Evolutionary conservation across 305 asterid genomes (phyloP), one percentile per base, ranked within the genome.

Genomic region (Fraxinus floribunda): DNA sequence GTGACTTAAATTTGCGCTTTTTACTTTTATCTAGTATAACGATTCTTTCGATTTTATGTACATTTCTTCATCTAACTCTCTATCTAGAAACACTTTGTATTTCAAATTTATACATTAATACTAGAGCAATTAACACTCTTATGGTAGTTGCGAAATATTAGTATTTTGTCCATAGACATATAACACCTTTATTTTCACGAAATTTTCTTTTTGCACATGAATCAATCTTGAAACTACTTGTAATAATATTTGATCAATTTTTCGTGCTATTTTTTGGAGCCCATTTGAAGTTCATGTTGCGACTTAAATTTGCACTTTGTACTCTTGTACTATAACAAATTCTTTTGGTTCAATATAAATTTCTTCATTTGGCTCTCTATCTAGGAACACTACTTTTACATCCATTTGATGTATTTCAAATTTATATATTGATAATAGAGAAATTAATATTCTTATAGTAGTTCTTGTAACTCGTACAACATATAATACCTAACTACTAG

Each of bases 91-190:
- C 62, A 60, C 41, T 77, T 7, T 76, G 9, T 9, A 11, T 46
- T 26, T 41, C 79, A 26, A 44, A 44, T 9, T 76, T 76, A 7
- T 76, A 30, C 10, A 10, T 76, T 24, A 68, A 76, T 41, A 35
- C 24, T 41, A 24, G 20, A 22, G 79, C 39, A 44, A 46, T 26
- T 62, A 5, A 76, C 36, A 44, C 24, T 44, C 66, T 24, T 41
- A 44, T 26, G 15, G 66, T 44, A 18, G 68, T 38, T 49, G 15
- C 18, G 60, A 49, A 18, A 83, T 4, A 83, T 83, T 32, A 78
- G 34, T 49, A 83, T 76, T 26, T 83, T 62, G 52, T 83, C 79
- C 5, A 82, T 62, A 68, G 34, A 10, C 62, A 68, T 77, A 10
- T 76, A 1, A 78, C 24, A 5, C n/a, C 26, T 68, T 6, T 32